Evolutionary conservation across 2,329 filamentous ascomycete species (phyloP).

Genomic region (Talaromyces sp.): DNA sequence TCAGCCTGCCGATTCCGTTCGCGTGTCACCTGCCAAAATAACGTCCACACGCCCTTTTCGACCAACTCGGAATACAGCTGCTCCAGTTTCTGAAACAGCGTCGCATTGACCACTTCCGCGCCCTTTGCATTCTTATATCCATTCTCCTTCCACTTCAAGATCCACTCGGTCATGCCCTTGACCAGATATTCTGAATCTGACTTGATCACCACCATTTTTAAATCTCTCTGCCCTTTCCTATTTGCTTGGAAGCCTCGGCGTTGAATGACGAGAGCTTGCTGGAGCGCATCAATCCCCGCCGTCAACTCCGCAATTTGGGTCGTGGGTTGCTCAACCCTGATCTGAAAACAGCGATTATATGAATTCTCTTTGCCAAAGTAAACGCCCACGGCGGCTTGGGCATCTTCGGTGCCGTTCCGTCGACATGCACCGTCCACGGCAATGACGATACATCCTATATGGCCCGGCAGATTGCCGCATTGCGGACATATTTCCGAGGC

Average conservation of each 20-base stretch:
- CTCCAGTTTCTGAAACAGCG: neutral
- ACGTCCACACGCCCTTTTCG: too few species aligned
- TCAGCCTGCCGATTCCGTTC: neutral
- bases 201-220: constrained; percentile 24
- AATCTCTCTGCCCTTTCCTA: neutral
- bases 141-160: constrained; percentile 32
- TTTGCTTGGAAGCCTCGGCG: neutral
- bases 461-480: neutral
- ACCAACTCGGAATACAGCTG: neutral
- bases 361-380: neutral
- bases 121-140: constrained; percentile 28
- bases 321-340: neutral
- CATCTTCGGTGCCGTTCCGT: neutral
- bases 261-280: neutral
- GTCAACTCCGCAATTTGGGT: neutral
- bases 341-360: neutral
- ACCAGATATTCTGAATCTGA: constrained; percentile 36
- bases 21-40: neutral
- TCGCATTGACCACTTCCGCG: constrained; percentile 20
- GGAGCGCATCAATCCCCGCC: neutral
- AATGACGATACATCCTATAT: neutral
- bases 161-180: constrained; percentile 30
- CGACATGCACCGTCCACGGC: neutral
- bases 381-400: neutral
- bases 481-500: neutral